Evolutionary conservation across 345 rosid genomes (phyloP).

Genomic region (Hibiscus trionum): DNA sequence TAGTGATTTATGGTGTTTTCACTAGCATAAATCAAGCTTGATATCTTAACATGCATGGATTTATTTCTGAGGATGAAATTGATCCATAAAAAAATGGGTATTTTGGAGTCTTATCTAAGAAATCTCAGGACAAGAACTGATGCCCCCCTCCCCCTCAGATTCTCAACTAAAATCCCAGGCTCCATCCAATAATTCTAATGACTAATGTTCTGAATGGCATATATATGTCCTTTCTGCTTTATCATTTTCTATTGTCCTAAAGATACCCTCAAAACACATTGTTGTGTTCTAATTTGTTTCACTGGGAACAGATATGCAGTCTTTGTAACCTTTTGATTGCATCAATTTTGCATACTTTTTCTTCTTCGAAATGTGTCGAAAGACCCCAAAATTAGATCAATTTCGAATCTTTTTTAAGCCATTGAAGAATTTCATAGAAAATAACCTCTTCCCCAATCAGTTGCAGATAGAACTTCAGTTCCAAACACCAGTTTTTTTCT

Average conservation of each 20-base stretch:
- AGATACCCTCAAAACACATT: slow-evolving; percentile 14
- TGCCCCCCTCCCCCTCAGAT: slow-evolving; percentile 12
- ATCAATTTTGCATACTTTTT: not conserved
- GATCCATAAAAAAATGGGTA: not conserved
- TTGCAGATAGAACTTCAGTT: slow-evolving; percentile 1
- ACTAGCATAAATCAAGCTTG: not conserved
- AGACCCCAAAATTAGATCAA: not conserved
- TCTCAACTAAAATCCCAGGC: slow-evolving; percentile 9
- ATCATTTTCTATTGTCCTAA: slow-evolving; percentile 13
- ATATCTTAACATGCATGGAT: not conserved
- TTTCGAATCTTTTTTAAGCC: slow-evolving; percentile 13
- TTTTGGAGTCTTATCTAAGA: not conserved
- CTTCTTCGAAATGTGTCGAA: not conserved
- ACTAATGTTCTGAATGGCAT: slow-evolving; percentile 9
- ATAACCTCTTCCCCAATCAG: not conserved
- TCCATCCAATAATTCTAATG: not conserved
- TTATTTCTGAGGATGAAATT: slow-evolving; percentile 3
- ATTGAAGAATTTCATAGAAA: slow-evolving; percentile 15
- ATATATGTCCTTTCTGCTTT: slow-evolving; percentile 15
- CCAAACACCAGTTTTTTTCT: not conserved
- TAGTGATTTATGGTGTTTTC: slow-evolving; percentile 2
- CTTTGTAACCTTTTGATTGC: not conserved
- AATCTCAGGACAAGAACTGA: not conserved
- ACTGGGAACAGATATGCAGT: not conserved
- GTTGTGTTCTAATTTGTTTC: slow-evolving; percentile 11